Conservation (phyloP, 2,329 filamentous ascomycete species). For the Madurella mycetomatis region DNA sequence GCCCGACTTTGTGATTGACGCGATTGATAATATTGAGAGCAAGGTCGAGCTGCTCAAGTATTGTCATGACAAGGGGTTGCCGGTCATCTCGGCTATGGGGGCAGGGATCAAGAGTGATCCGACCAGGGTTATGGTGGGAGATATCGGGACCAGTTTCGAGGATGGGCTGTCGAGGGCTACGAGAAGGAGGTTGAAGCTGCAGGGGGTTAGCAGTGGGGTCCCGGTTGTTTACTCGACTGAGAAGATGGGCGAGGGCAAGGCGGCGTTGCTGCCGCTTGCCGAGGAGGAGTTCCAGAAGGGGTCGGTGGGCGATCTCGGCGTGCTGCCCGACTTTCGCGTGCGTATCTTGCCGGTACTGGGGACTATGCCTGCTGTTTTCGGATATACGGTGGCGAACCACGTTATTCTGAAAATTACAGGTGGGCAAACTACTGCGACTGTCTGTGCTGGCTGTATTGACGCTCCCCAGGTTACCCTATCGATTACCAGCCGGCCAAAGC, state of each 20-base stretch:
- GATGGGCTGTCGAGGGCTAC: conserved; percentile 85
- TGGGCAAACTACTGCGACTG: conserved; percentile 19
- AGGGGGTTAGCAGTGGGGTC: conserved; percentile 79
- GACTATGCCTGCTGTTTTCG: conserved; percentile 96
- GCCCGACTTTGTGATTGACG: conserved; percentile 90
- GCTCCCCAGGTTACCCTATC: conserved; percentile 66
- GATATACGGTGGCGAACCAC: conserved; percentile 86
- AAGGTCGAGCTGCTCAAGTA: conserved; percentile 89
- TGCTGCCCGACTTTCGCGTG: conserved; percentile 87
- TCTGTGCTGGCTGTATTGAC: background rate
- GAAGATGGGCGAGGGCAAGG: conserved; percentile 84
- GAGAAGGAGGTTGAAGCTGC: conserved; percentile 68
- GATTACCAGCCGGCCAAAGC: conserved; percentile 79
- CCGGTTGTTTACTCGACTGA: conserved; percentile 92
- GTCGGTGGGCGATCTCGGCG: conserved; percentile 77
- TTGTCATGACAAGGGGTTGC: conserved; percentile 71
- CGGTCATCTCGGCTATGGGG: conserved; percentile 92
- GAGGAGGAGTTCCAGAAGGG: conserved; percentile 88
- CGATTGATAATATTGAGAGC: conserved; percentile 96
- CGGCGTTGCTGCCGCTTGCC: conserved; percentile 76
- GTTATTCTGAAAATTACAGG: conserved; percentile 72
- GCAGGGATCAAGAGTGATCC: conserved; percentile 87
- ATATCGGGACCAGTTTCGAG: conserved; percentile 83
- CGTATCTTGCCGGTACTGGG: conserved; percentile 92
- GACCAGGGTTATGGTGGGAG: conserved; percentile 82